Conservation (phyloP, 345 rosid species). For the Populus pruinosa region DNA sequence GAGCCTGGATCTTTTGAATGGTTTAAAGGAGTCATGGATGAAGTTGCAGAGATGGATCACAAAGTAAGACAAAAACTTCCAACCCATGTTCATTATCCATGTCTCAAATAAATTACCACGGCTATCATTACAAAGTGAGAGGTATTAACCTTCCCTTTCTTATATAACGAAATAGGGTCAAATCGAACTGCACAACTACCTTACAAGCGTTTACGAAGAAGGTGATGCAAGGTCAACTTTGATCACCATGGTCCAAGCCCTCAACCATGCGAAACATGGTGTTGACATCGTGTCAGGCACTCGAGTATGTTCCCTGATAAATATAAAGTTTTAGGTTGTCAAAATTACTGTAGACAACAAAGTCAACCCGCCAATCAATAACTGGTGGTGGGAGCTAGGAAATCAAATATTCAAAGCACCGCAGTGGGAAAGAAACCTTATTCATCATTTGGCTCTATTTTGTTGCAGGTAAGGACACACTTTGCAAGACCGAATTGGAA, state of each 20-base stretch:
- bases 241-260: slow-evolving; percentile 96
- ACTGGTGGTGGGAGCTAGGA: neutral
- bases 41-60: slow-evolving; percentile 83
- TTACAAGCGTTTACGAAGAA: slow-evolving; percentile 96
- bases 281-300: slow-evolving; percentile 95
- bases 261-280: slow-evolving; percentile 93
- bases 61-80: slow-evolving; percentile 43
- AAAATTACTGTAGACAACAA: neutral
- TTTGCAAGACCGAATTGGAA: slow-evolving; percentile 97
- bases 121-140: neutral
- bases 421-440: neutral
- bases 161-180: slow-evolving; percentile 56
- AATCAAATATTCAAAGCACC: neutral
- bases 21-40: slow-evolving; percentile 96
- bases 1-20: slow-evolving; percentile 92
- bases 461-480: slow-evolving; percentile 82
- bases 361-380: neutral
- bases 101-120: neutral
- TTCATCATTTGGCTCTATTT: neutral
- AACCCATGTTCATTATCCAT: neutral
- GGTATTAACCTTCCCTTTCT: neutral
- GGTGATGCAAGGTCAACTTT: slow-evolving; percentile 96
- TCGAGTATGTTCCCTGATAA: slow-evolving; percentile 44
- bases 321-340: neutral
- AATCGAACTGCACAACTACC: slow-evolving; percentile 91